Conservation (phyloP, 345 rosid species). For the Citrus unshiu region DNA sequence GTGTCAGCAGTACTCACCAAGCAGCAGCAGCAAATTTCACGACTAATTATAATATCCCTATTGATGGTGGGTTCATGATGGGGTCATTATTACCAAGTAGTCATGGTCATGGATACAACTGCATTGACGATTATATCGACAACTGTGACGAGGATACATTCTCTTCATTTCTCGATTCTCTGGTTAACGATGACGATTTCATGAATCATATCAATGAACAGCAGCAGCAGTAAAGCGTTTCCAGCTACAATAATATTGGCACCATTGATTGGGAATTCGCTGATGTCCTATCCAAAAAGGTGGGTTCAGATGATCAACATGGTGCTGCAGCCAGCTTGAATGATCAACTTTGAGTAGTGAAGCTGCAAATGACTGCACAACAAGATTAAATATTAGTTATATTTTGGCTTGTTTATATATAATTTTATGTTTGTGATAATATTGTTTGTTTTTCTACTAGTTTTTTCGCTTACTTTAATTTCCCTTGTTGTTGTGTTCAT, state of each 20-base stretch:
- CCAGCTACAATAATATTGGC: background rate
- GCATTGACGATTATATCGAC: constrained; percentile 14
- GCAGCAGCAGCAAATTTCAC: background rate
- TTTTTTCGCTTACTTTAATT: background rate
- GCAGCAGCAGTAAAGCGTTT: background rate
- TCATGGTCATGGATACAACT: constrained; percentile 3
- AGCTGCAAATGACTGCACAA: background rate
- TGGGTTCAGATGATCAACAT: constrained; percentile 13
- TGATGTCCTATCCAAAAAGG: constrained; percentile 17
- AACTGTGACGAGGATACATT: constrained; percentile 52
- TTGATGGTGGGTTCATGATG: constrained; percentile 7
- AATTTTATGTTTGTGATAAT: background rate
- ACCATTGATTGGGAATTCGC: constrained; percentile 14
- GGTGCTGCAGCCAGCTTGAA: constrained; percentile 4
- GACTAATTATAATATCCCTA: background rate
- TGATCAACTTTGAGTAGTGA: background rate
- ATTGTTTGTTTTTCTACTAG: background rate
- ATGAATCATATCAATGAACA: background rate
- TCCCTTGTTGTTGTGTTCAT: background rate
- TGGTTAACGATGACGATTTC: constrained; percentile 50
- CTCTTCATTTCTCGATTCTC: constrained; percentile 64
- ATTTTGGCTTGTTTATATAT: background rate
- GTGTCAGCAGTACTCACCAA: background rate
- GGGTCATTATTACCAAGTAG: constrained; percentile 16
- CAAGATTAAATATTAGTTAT: background rate